Conservation (phyloP, 2,329 filamentous ascomycete species). For the Trichoderma lentiforme region DNA sequence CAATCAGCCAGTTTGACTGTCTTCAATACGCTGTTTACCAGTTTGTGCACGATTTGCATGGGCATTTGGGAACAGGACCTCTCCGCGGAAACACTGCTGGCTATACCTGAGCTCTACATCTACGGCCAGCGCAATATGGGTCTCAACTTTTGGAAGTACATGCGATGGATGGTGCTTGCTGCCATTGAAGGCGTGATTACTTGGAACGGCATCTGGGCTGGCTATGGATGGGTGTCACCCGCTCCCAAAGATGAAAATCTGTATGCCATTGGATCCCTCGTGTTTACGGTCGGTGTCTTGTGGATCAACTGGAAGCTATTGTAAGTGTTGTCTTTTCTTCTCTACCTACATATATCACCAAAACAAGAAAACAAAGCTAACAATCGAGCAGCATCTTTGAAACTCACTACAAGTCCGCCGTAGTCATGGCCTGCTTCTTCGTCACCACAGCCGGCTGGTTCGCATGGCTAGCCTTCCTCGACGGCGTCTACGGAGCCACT, state of each 20-base stretch:
- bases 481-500: conserved; percentile 53
- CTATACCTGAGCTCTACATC: conserved; percentile 85
- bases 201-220: conserved; percentile 62
- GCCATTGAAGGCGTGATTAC: conserved; percentile 69
- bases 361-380: conserved; percentile 21
- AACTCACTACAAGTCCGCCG: conserved; percentile 69
- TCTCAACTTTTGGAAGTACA: conserved; percentile 71
- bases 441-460: conserved; percentile 65
- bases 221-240: conserved; percentile 46
- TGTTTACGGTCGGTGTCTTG: conserved; percentile 67
- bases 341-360: not conserved
- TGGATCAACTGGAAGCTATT: conserved; percentile 76
- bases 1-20: conserved; percentile 83
- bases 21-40: conserved; percentile 94
- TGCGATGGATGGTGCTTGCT: conserved; percentile 74
- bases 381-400: conserved; percentile 57
- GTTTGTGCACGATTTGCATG: conserved; percentile 80
- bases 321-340: conserved; percentile 41
- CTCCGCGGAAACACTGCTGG: conserved; percentile 77
- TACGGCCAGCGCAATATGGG: conserved; percentile 71
- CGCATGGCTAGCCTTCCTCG: conserved; percentile 71
- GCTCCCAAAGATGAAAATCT: conserved; percentile 62
- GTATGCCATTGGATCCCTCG: conserved; percentile 70
- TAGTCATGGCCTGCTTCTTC: conserved; percentile 58
- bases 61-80: conserved; percentile 93